Base-by-base conservation (phyloP, 495 filamentous ascomycete genomes). In the Cairneyella variabilis region DNA sequence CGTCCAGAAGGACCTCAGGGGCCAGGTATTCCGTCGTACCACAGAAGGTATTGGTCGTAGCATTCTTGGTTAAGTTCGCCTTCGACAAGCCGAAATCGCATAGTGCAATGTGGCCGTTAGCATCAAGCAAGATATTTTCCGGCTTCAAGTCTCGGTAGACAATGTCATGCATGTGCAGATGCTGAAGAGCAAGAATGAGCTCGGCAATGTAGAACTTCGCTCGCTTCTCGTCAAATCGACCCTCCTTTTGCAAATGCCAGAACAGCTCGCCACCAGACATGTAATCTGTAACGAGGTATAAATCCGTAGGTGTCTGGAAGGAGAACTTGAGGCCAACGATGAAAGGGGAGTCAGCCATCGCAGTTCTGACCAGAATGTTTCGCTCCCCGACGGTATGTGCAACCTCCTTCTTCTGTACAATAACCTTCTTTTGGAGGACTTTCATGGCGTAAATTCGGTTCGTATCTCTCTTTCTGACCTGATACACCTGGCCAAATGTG, bases 151-250 rank as follows among this genome's bases (percentile, higher is more conserved):
- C 93, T 10, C 93, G 88, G 65, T 99, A 99, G 6, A 99, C 93
- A 62, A 99, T 97, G 63, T 97, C 89, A 68, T 96, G 89, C 43
- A 92, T 81, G 69, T 99, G 93, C 2, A 99, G 82, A 64, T 97
- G 93, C 63, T 97, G 86, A 46, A 99, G 83, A 7, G 95, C 91
- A 37, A 97, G 77, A 56, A 99, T 97, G 48, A 97, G 79, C 69
- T 99, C 93, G 12, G 93, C 95, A 66, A 97, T 97, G 67, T 99
- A 99, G 66, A 99, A 99, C 69, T 96, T 98, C 46, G 95, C 93
- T 5, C 93, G 83, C 52, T 85, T 86, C 71, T 97, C 93, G 58
- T 91, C 83, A 67, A 99, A 99, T 16, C 91, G 85, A 36, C 95
- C 95, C 65, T 97, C 93, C 69, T 95, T 95, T 66, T 98, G 93